A percentile compares a stretch with the other conserved stretches of the same genome.
Evolutionary conservation across 208 protist genomes (phyloP).

Genomic region (Lotmaria passim): DNA sequence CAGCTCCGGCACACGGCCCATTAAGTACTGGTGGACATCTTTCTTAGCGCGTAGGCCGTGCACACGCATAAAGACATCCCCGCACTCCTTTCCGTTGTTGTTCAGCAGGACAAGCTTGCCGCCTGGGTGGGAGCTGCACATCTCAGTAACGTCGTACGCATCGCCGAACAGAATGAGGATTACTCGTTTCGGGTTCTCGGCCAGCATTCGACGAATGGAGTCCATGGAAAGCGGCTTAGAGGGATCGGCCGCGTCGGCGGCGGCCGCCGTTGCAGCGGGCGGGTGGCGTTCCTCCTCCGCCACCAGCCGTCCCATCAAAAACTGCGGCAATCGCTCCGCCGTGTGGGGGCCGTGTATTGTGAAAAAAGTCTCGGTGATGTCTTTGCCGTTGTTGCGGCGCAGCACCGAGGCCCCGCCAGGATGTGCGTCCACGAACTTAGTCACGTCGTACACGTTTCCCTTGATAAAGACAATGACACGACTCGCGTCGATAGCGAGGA

Average conservation of each 20-base stretch:
- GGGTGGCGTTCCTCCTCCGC: slow-evolving; percentile 3
- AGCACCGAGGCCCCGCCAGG: slow-evolving; percentile 70
- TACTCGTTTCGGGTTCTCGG: slow-evolving; percentile 28
- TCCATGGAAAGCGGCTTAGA: slow-evolving; percentile 22
- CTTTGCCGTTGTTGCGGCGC: slow-evolving; percentile 43
- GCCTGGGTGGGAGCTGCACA: slow-evolving; percentile 55
- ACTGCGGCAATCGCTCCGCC: slow-evolving; percentile 19
- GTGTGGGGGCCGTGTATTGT: slow-evolving; percentile 32
- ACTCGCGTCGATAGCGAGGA: slow-evolving; percentile 30
- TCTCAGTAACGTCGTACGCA: slow-evolving; percentile 62
- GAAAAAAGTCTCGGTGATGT: slow-evolving; percentile 43
- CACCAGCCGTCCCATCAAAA: slow-evolving; percentile 27
- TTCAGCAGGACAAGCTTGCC: slow-evolving; percentile 46
- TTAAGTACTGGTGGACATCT: slow-evolving; percentile 42
- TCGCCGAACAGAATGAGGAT: slow-evolving; percentile 59
- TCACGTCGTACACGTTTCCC: slow-evolving; percentile 88
- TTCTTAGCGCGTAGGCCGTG: slow-evolving; percentile 55
- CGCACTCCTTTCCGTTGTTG: slow-evolving; percentile 67
- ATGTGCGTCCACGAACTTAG: slow-evolving; percentile 72
- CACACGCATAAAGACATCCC: slow-evolving; percentile 71
- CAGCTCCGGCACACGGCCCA: slow-evolving; percentile 41
- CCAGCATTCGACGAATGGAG: slow-evolving; percentile 31
- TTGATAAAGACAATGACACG: slow-evolving; percentile 56
- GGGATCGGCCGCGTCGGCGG: not conserved
- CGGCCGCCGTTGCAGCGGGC: not conserved